Percentiles rank a stretch among this genome's conserved stretches.
These are phyloP conservation scores for Gentiana dahurica DNA, from an alignment of 257 asterid genomes.

Conservation along the genomic window DNA sequence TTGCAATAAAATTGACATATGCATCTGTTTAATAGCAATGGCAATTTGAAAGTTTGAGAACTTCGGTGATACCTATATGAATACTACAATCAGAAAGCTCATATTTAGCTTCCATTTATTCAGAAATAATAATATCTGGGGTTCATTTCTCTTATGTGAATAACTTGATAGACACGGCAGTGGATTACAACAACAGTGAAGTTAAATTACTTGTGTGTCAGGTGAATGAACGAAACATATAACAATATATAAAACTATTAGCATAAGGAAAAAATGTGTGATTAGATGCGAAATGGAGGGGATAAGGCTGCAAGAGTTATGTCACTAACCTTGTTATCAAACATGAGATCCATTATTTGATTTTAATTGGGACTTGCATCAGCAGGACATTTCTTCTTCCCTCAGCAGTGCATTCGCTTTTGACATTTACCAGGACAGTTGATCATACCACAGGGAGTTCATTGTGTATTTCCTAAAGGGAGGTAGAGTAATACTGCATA, in stretches of 20 bases:
- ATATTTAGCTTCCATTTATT: not conserved
- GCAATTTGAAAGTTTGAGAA: conserved; percentile 53
- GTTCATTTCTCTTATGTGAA: not conserved
- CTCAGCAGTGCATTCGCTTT: too few relatives aligned
- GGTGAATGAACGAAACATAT: not conserved
- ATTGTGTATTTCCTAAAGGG: too few relatives aligned
- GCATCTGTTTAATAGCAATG: conserved; percentile 39
- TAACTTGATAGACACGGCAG: not conserved
- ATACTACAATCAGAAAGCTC: conserved; percentile 11
- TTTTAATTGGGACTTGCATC: conserved; percentile 38
- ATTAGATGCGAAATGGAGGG: not conserved
- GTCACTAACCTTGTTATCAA: conserved; percentile 39
- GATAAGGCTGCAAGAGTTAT: not conserved
- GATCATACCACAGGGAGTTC: too few relatives aligned
- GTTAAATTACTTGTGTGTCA: too few relatives aligned
- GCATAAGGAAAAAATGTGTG: not conserved
- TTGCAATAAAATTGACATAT: conserved; percentile 32
- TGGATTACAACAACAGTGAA: not conserved
- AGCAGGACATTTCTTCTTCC: conserved; percentile 59
- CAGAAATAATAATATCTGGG: not conserved
- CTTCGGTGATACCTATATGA: conserved; percentile 51
- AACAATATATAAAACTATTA: not conserved
- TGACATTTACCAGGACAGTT: too few relatives aligned
- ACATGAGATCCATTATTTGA: conserved; percentile 44
- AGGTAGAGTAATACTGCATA: too few relatives aligned